Percentiles rank a stretch among this genome's conserved stretches.
Conservation (phyloP, 192 early-diverging fungal genomes). For the Entomortierella chlamydospora region DNA sequence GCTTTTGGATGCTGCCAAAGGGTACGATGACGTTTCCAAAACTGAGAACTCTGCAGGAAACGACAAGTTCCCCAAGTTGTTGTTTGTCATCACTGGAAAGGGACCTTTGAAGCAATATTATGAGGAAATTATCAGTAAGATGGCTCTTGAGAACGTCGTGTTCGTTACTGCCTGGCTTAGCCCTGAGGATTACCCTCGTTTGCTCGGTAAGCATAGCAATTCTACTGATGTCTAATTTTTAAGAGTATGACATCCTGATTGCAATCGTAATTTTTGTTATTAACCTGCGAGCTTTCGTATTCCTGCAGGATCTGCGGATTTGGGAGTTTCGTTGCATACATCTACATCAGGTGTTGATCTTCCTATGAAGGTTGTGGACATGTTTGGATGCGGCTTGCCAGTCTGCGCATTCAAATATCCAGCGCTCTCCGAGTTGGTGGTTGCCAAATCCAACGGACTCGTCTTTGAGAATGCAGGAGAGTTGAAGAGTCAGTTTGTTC, state of each 20-base stretch:
- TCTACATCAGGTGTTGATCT: constrained; percentile 96
- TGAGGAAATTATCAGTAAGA: constrained; percentile 67
- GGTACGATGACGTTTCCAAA: constrained; percentile 61
- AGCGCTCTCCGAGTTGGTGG: constrained; percentile 39
- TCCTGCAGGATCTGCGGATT: constrained; percentile 82
- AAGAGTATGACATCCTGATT: background rate
- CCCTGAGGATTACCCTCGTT: constrained; percentile 83
- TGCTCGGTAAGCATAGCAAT: constrained; percentile 68
- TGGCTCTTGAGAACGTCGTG: constrained; percentile 63
- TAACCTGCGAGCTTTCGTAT: too few relatives aligned
- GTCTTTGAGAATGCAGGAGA: constrained; percentile 44
- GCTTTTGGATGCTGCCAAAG: constrained; percentile 73
- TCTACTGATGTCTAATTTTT: background rate
- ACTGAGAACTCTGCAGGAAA: constrained; percentile 22
- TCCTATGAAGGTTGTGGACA: constrained; percentile 99
- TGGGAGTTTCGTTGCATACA: constrained; percentile 93
- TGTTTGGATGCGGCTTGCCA: constrained; percentile 96
- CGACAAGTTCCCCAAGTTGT: constrained; percentile 64
- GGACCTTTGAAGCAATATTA: constrained; percentile 84
- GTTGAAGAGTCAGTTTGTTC: constrained; percentile 28
- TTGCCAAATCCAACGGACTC: constrained; percentile 43
- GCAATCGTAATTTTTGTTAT: too few relatives aligned
- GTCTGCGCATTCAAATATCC: constrained; percentile 76
- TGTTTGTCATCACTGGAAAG: constrained; percentile 93
- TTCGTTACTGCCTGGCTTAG: constrained; percentile 87